Evolutionary conservation across 495 filamentous ascomycete genomes (phyloP).

Genomic region (Podospora fimiseda): DNA sequence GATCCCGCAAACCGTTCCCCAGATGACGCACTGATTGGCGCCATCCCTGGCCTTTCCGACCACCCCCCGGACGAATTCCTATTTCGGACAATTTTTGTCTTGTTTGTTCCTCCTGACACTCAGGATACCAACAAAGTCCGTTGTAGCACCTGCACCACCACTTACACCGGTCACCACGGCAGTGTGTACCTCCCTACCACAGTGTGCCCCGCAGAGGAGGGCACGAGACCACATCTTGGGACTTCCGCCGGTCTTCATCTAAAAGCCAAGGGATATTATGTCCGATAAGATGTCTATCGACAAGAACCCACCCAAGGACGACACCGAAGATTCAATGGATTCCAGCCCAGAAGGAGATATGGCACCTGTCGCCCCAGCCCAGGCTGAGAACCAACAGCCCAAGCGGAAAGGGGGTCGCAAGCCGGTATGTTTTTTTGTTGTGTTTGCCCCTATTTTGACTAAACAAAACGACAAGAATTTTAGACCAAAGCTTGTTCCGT

Average conservation of each 20-base stretch:
- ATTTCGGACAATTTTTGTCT: slow-evolving; percentile 21
- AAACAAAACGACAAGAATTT: background rate
- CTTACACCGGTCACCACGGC: too few relatives aligned
- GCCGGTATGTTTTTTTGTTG: slow-evolving; percentile 60
- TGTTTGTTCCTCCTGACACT: background rate
- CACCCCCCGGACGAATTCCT: slow-evolving; percentile 15
- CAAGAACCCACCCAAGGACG: slow-evolving; percentile 44
- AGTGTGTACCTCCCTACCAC: background rate
- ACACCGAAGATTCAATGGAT: slow-evolving; percentile 50
- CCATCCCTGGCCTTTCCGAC: slow-evolving; percentile 23
- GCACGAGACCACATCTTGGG: too few relatives aligned
- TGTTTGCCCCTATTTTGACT: slow-evolving; percentile 6
- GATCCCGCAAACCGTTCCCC: slow-evolving; percentile 40
- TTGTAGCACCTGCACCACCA: background rate
- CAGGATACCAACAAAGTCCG: background rate
- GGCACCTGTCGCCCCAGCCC: slow-evolving; percentile 29
- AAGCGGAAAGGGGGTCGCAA: slow-evolving; percentile 97
- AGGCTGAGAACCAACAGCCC: slow-evolving; percentile 45
- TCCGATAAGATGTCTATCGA: slow-evolving; percentile 56
- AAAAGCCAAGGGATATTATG: too few relatives aligned
- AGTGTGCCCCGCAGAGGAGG: background rate
- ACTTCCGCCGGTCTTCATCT: too few relatives aligned
- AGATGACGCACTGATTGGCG: slow-evolving; percentile 48
- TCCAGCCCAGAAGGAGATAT: slow-evolving; percentile 48
- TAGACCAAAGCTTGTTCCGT: background rate